These are phyloP conservation scores for Cryomyces antarcticus DNA, from an alignment of 495 filamentous ascomycete species.

Conservation along the genomic window DNA sequence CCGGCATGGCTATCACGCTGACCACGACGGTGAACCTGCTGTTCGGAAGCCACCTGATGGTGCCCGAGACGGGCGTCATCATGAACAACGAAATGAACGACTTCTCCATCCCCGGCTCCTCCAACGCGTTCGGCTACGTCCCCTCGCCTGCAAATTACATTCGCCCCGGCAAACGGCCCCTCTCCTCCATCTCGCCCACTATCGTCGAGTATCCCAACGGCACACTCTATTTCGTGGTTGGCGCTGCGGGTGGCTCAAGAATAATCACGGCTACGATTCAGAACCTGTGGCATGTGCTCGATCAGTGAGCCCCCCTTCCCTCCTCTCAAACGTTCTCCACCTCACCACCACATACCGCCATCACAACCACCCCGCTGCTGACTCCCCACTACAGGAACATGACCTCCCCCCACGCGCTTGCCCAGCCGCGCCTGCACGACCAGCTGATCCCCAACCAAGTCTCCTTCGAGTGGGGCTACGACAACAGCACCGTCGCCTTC, in stretches of 20 bases:
- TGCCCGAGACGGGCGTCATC: slow-evolving; percentile 65
- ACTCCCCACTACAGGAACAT: no score
- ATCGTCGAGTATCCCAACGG: slow-evolving; percentile 55
- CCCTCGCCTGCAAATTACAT: slow-evolving; percentile 69
- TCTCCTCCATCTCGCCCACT: slow-evolving; percentile 59
- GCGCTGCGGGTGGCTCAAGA: slow-evolving; percentile 66
- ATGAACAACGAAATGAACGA: slow-evolving; percentile 92
- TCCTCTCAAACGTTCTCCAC: no score
- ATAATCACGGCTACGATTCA: slow-evolving; percentile 77
- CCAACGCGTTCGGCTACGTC: slow-evolving; percentile 65
- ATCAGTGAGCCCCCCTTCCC: no score
- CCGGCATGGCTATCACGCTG: slow-evolving; percentile 8
- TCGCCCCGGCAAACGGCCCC: slow-evolving; percentile 56
- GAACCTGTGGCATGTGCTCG: slow-evolving; percentile 51
- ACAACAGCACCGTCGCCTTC: slow-evolving; percentile 42
- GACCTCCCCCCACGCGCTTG: slow-evolving; percentile 37
- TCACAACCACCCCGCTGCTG: no score
- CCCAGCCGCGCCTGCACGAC: slow-evolving; percentile 55
- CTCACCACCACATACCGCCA: no score
- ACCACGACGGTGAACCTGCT: slow-evolving; percentile 55
- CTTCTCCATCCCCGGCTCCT: slow-evolving; percentile 55
- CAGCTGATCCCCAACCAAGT: slow-evolving; percentile 56
- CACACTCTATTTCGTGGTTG: slow-evolving; percentile 46
- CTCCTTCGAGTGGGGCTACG: slow-evolving; percentile 48
- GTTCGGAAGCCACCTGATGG: slow-evolving; percentile 59